Conservation (phyloP, 1,139 yeast species). For the Scheffersomyces titani region DNA sequence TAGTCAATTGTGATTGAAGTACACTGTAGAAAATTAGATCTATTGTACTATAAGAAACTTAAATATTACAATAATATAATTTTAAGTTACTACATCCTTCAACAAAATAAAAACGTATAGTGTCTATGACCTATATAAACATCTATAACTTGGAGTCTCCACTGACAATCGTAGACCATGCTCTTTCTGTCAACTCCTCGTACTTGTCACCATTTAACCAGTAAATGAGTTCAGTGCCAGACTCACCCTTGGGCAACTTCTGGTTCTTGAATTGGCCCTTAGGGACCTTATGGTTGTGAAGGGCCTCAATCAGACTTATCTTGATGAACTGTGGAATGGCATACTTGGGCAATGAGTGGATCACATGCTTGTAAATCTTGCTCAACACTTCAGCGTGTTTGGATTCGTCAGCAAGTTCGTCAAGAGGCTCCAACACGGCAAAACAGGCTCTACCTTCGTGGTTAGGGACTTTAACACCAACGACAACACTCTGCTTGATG, state of each 20-base stretch:
- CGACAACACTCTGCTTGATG: slow-evolving; percentile 76
- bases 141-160: slow-evolving; percentile 41
- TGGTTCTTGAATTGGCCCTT: slow-evolving; percentile 79
- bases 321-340: slow-evolving; percentile 86
- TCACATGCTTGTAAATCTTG: slow-evolving; percentile 36
- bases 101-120: neutral
- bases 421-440: slow-evolving; percentile 67
- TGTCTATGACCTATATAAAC: neutral
- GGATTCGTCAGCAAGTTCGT: slow-evolving; percentile 25
- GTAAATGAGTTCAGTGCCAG: slow-evolving; percentile 61
- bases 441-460: slow-evolving; percentile 96
- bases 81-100: too few species aligned
- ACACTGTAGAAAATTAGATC: neutral
- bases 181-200: slow-evolving; percentile 54
- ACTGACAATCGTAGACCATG: slow-evolving; percentile 56
- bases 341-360: slow-evolving; percentile 68
- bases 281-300: slow-evolving; percentile 86
- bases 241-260: slow-evolving; percentile 69
- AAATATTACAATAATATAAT: too few species aligned
- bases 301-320: slow-evolving; percentile 63
- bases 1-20: neutral
- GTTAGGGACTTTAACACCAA: slow-evolving; percentile 82
- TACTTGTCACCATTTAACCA: slow-evolving; percentile 65
- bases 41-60: neutral
- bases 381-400: slow-evolving; percentile 31